Conservation (phyloP, 1,284 basidiomycete genomes). For the Megacollybia platyphylla region DNA sequence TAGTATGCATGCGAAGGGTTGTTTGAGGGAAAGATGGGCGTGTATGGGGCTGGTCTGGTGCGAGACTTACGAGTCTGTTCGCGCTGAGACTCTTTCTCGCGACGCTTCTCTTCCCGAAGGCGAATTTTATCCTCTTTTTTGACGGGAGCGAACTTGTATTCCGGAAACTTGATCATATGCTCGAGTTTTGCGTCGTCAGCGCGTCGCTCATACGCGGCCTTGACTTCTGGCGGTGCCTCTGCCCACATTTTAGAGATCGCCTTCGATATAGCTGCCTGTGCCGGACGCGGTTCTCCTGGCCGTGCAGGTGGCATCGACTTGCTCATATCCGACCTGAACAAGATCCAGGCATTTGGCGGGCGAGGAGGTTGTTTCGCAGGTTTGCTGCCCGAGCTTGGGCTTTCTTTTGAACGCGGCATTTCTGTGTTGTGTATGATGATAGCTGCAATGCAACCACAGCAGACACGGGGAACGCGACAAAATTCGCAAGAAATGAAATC, state of each 20-base stretch:
- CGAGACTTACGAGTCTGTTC: slow-evolving; percentile 12
- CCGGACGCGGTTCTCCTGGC: slow-evolving; percentile 27
- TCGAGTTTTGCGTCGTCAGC: slow-evolving; percentile 59
- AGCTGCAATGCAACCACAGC: not conserved
- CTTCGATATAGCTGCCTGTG: slow-evolving; percentile 65
- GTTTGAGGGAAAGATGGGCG: slow-evolving; percentile 3
- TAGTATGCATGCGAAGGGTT: slow-evolving; percentile 9
- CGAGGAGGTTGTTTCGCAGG: slow-evolving; percentile 37
- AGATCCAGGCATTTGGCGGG: slow-evolving; percentile 85
- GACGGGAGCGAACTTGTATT: slow-evolving; percentile 63
- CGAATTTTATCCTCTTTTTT: slow-evolving; percentile 53
- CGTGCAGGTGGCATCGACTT: slow-evolving; percentile 20
- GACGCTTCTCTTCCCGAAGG: slow-evolving; percentile 29
- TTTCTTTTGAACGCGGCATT: not conserved
- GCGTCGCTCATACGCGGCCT: slow-evolving; percentile 52
- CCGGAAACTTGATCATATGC: slow-evolving; percentile 52
- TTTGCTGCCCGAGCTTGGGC: not conserved
- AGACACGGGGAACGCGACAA: not conserved
- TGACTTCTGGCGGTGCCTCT: slow-evolving; percentile 36
- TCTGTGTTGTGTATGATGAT: slow-evolving; percentile 1
- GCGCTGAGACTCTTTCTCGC: slow-evolving; percentile 24
- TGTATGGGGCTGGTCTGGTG: slow-evolving; percentile 1
- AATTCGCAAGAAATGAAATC: not conserved
- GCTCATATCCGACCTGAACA: slow-evolving; percentile 71
- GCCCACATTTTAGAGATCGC: slow-evolving; percentile 64